These are phyloP conservation scores for Fusarium verrucosum DNA, from an alignment of 2,329 filamentous ascomycete species.

Conservation along the genomic window DNA sequence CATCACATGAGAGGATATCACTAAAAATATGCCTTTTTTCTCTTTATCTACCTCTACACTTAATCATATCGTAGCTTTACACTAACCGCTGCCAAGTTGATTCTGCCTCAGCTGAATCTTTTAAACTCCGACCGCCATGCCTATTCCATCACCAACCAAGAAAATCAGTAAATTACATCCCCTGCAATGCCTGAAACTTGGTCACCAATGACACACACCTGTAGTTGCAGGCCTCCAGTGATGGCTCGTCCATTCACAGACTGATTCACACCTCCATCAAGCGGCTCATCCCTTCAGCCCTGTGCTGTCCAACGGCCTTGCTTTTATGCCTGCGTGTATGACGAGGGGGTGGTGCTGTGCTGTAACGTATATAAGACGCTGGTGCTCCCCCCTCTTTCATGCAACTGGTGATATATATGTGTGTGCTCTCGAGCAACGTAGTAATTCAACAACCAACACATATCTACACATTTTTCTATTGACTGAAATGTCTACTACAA, in stretches of 20 bases:
- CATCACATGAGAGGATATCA: neutral
- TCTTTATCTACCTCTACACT: neutral
- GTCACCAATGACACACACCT: neutral
- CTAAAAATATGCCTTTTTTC: neutral
- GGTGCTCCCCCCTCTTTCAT: neutral
- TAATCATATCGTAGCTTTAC: neutral
- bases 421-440: neutral
- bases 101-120: neutral
- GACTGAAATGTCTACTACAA: slow-evolving; percentile 19
- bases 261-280: neutral
- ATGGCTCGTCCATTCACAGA: neutral
- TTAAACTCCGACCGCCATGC: neutral
- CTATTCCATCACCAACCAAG: neutral
- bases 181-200: neutral
- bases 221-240: neutral
- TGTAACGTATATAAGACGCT: neutral
- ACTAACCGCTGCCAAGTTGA: slow-evolving; percentile 6
- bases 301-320: neutral
- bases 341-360: neutral
- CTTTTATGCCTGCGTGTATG: neutral
- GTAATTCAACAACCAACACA: neutral
- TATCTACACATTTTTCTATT: neutral
- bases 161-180: neutral
- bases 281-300: slow-evolving; percentile 22
- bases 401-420: neutral